A percentile compares a stretch with the other conserved stretches of the same genome.
Evolutionary conservation across 805 yeast genomes (phyloP).

Genomic region (Metschnikowia hibisci): DNA sequence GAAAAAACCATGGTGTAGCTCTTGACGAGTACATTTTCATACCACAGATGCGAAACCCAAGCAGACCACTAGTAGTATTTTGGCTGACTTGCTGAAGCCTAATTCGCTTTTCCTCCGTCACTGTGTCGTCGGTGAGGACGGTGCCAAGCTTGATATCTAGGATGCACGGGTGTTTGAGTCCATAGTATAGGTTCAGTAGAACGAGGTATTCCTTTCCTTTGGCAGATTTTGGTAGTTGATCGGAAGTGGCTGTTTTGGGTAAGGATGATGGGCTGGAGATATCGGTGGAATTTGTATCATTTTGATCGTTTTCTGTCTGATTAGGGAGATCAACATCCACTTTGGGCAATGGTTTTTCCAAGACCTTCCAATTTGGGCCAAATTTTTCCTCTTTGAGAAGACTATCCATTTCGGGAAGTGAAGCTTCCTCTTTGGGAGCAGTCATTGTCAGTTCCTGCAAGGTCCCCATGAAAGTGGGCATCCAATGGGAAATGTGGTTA

Average conservation of each 20-base stretch:
- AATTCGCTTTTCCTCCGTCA: slow-evolving; percentile 49
- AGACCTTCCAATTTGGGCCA: not conserved
- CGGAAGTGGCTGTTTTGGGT: not conserved
- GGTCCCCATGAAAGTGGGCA: slow-evolving; percentile 63
- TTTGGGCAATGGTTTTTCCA: not conserved
- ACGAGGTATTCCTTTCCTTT: slow-evolving; percentile 47
- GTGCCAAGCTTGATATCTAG: slow-evolving; percentile 83
- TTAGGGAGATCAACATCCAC: not conserved
- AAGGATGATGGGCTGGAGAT: not conserved
- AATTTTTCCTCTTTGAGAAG: not conserved
- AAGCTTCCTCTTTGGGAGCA: not conserved
- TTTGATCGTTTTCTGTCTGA: not conserved
- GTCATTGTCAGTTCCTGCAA: slow-evolving; percentile 41
- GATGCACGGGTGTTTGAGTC: slow-evolving; percentile 63
- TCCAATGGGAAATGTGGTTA: slow-evolving; percentile 46
- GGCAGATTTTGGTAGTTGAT: not conserved
- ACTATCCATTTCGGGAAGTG: not conserved
- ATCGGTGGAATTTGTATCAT: not conserved
- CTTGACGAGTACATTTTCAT: slow-evolving; percentile 51
- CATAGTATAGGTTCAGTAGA: slow-evolving; percentile 63
- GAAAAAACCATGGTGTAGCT: slow-evolving; percentile 12
- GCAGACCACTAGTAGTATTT: slow-evolving; percentile 75
- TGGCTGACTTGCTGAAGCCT: slow-evolving; percentile 62
- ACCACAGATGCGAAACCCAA: slow-evolving; percentile 81
- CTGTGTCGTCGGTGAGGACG: slow-evolving; percentile 56